phyloP scores from a whole-genome alignment of 2,329 filamentous ascomycete genomes.

The Paecilomyces sp. region DNA sequence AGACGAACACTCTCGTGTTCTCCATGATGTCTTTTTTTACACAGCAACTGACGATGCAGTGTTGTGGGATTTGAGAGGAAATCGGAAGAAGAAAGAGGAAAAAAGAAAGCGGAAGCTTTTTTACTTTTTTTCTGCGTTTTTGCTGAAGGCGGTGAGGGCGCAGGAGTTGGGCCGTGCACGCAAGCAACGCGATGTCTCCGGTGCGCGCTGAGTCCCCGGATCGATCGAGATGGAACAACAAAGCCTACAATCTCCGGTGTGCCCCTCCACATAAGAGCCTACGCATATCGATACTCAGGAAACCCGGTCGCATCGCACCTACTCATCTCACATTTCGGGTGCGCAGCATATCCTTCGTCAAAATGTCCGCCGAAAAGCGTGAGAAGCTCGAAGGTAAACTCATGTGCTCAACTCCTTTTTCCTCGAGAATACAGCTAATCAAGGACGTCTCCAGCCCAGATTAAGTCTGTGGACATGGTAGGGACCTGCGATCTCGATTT shows the following conservation, averaged over 20 bases:
- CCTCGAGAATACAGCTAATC: slow-evolving; percentile 8
- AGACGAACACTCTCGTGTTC: slow-evolving; percentile 68
- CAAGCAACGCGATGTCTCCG: neutral
- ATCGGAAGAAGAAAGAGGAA: slow-evolving; percentile 5
- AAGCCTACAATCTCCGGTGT: neutral
- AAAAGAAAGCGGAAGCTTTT: slow-evolving; percentile 12
- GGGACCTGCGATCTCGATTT: slow-evolving; percentile 15
- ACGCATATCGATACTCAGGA: neutral
- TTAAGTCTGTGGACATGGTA: slow-evolving; percentile 99
- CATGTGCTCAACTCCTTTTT: neutral
- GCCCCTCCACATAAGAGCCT: neutral
- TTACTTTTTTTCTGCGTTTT: slow-evolving; percentile 19
- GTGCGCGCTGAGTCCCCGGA: neutral
- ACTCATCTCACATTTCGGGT: neutral
- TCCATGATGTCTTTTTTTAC: slow-evolving; percentile 46
- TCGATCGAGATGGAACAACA: neutral
- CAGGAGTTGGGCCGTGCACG: slow-evolving; percentile 16
- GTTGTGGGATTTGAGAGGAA: slow-evolving; percentile 6
- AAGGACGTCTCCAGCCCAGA: slow-evolving; percentile 59
- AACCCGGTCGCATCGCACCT: neutral
- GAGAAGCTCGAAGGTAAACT: slow-evolving; percentile 70
- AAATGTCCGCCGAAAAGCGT: slow-evolving; percentile 47
- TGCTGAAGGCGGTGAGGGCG: slow-evolving; percentile 25
- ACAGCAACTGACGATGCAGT: slow-evolving; percentile 7
- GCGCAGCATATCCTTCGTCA: slow-evolving; percentile 9